These are phyloP conservation scores for Russula sp. DNA, from an alignment of 768 basidiomycete species.

Conservation along the genomic window DNA sequence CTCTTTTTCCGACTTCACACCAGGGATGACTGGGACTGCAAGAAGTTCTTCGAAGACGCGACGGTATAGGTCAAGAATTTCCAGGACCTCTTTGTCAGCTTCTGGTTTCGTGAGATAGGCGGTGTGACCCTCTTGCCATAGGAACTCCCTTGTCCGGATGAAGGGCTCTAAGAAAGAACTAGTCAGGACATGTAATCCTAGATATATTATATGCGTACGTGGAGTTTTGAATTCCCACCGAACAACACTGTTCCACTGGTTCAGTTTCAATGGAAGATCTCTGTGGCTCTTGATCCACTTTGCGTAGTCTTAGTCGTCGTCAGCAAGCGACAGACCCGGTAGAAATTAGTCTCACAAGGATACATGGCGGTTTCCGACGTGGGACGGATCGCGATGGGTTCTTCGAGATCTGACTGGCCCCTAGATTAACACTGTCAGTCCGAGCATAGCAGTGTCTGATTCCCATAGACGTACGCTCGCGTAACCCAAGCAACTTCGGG, in stretches of 20 bases:
- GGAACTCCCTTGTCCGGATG: constrained; percentile 97
- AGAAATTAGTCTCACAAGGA: constrained; percentile 63
- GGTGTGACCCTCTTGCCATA: constrained; percentile 99
- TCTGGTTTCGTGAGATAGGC: constrained; percentile 86
- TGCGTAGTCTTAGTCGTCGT: constrained; percentile 69
- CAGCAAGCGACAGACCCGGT: background rate
- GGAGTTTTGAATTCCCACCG: constrained; percentile 99
- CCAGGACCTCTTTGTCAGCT: constrained; percentile 86
- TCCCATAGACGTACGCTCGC: constrained; percentile 64
- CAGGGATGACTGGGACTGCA: constrained; percentile 95
- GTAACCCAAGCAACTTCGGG: constrained; percentile 99
- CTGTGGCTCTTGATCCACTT: constrained; percentile 99
- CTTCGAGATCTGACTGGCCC: constrained; percentile 90
- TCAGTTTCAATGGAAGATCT: constrained; percentile 94
- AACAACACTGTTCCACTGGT: constrained; percentile 99
- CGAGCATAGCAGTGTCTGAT: background rate
- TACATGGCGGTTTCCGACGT: constrained; percentile 99
- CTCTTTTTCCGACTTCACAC: constrained; percentile 98
- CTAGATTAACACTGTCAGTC: constrained; percentile 41
- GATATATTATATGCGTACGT: constrained; percentile 47
- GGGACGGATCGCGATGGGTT: constrained; percentile 96
- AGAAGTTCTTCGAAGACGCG: constrained; percentile 95
- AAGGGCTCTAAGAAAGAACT: constrained; percentile 69
- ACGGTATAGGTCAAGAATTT: constrained; percentile 95
- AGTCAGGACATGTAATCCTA: constrained; percentile 4